A percentile compares a stretch with the other conserved stretches of the same genome.
phyloP scores from a whole-genome alignment of 371 early-diverging fungal species.

The Syncephalastrum racemosum region DNA sequence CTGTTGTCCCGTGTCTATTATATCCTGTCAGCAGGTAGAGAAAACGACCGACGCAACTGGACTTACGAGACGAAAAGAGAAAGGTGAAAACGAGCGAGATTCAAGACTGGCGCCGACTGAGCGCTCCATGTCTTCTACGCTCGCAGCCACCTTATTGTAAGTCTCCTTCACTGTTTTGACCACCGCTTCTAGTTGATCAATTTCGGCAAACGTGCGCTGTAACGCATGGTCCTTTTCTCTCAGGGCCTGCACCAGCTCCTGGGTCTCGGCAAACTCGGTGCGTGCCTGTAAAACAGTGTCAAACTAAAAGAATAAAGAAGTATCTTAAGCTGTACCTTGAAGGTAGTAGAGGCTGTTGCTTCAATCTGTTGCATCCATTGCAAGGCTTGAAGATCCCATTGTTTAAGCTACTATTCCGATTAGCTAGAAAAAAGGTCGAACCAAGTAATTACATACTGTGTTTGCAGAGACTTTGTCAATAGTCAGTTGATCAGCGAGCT shows the following conservation, averaged over 20 bases:
- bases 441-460: constrained; percentile 15
- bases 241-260: constrained; percentile 11
- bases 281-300: constrained; percentile 14
- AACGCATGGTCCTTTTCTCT: constrained; percentile 21
- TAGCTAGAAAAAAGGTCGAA: not conserved
- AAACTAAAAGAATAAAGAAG: not conserved
- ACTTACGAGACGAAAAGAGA: constrained; percentile 21
- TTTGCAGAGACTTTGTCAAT: constrained; percentile 13
- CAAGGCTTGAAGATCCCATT: constrained; percentile 13
- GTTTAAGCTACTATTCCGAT: constrained; percentile 12
- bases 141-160: constrained; percentile 34
- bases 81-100: constrained; percentile 11
- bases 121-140: constrained; percentile 40
- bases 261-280: not conserved
- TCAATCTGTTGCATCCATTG: constrained; percentile 22
- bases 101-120: constrained; percentile 27
- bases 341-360: constrained; percentile 16
- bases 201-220: constrained; percentile 28
- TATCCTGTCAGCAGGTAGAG: not conserved
- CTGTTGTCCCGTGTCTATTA: constrained; percentile 5
- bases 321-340: constrained; percentile 17
- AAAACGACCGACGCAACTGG: not conserved
- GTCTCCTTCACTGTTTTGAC: constrained; percentile 34
- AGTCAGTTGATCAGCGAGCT: constrained; percentile 20
- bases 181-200: constrained; percentile 40